Evolutionary conservation across 2,329 filamentous ascomycete species (phyloP).

Genomic region (Aureobasidium uvarum): DNA sequence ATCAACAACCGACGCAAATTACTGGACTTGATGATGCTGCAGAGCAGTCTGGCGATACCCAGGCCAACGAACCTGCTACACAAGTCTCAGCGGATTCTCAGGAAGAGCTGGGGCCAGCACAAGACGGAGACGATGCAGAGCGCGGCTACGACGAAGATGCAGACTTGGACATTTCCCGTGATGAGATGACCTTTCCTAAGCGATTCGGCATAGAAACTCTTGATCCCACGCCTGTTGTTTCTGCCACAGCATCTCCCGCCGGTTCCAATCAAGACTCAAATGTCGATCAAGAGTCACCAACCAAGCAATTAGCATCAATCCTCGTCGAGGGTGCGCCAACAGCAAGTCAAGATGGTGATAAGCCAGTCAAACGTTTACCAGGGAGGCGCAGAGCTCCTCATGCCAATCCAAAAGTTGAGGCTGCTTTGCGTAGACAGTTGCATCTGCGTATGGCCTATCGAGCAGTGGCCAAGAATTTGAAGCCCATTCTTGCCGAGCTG

Average conservation of each 20-base stretch:
- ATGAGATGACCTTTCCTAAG: slow-evolving; percentile 10
- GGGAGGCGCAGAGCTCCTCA: slow-evolving; percentile 50
- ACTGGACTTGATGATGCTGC: slow-evolving; percentile 25
- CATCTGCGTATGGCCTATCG: slow-evolving; percentile 65
- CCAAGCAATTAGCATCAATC: slow-evolving; percentile 1
- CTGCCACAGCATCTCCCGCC: slow-evolving; percentile 18
- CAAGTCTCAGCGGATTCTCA: slow-evolving; percentile 27
- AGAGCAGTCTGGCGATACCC: slow-evolving; percentile 25
- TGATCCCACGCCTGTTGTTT: slow-evolving; percentile 17
- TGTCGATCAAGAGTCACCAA: slow-evolving; percentile 22
- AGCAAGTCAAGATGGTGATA: slow-evolving; percentile 23
- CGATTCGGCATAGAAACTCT: slow-evolving; percentile 14
- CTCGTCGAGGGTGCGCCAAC: neutral
- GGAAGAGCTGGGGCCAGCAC: slow-evolving; percentile 31
- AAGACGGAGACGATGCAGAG: slow-evolving; percentile 12
- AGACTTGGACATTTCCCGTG: slow-evolving; percentile 4
- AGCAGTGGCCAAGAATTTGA: slow-evolving; percentile 61
- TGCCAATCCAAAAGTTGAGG: slow-evolving; percentile 47
- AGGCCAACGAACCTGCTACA: slow-evolving; percentile 28
- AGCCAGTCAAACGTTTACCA: slow-evolving; percentile 26
- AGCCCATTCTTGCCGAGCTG: slow-evolving; percentile 64
- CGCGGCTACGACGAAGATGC: slow-evolving; percentile 8
- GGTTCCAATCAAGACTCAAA: slow-evolving; percentile 17
- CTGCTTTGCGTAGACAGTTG: slow-evolving; percentile 57
- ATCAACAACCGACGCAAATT: slow-evolving; percentile 25